Percentiles rank a stretch among this genome's conserved stretches.
Evolutionary conservation across 768 basidiomycete genomes (phyloP).

Genomic region (Rhodotorula kratochvilovae): DNA sequence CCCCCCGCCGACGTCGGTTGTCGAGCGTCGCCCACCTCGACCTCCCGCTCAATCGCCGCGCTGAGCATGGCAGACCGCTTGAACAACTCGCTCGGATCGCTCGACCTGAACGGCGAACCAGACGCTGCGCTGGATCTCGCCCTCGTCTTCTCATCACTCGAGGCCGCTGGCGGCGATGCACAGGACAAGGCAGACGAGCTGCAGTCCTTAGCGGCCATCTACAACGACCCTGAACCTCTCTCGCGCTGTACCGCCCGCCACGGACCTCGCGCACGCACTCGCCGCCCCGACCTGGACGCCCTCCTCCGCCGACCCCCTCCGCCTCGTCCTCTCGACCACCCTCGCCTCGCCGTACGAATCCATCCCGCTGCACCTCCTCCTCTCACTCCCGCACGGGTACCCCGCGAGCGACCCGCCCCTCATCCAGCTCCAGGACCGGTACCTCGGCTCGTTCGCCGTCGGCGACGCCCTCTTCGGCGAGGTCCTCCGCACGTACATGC

Average conservation of each 20-base stretch:
- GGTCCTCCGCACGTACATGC: constrained; percentile 74
- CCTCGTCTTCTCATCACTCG: constrained; percentile 14
- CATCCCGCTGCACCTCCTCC: constrained; percentile 48
- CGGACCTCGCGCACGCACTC: background rate
- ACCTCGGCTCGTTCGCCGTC: constrained; percentile 72
- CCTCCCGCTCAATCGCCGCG: background rate
- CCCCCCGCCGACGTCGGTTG: too few species aligned
- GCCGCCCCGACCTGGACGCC: constrained; percentile 16
- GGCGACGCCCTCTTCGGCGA: constrained; percentile 70
- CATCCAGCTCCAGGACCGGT: constrained; percentile 76
- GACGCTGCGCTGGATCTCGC: constrained; percentile 21
- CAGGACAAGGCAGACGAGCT: constrained; percentile 26
- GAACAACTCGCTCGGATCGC: background rate
- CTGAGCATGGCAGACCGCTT: background rate
- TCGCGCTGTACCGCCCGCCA: constrained; percentile 14
- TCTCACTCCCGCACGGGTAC: constrained; percentile 56
- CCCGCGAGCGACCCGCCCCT: constrained; percentile 69
- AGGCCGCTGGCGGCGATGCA: background rate
- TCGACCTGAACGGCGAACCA: background rate
- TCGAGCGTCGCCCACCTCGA: background rate
- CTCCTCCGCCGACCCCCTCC: constrained; percentile 6
- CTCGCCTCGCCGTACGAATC: constrained; percentile 56
- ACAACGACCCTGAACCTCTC: background rate
- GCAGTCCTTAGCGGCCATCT: constrained; percentile 19
- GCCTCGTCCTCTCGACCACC: constrained; percentile 39